Evolutionary conservation across 495 filamentous ascomycete genomes (phyloP).

Genomic region (Pyronema domesticum): DNA sequence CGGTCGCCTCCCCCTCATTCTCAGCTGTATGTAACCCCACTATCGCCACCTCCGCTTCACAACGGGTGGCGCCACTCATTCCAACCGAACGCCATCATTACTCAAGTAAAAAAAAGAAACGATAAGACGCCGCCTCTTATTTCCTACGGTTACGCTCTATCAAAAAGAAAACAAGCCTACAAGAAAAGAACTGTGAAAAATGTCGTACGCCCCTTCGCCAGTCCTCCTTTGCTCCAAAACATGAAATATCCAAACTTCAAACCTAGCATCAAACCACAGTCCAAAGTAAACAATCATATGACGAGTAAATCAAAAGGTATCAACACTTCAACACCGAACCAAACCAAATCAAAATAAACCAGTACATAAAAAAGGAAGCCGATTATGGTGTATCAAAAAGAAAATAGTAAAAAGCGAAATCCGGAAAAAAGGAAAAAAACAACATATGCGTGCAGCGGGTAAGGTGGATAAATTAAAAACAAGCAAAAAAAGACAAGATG

Average conservation of each 20-base stretch:
- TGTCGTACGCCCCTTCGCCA: not conserved
- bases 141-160: not conserved
- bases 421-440: constrained; percentile 17
- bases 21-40: too few species aligned
- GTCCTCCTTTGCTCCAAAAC: not conserved
- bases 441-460: constrained; percentile 25
- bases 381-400: constrained; percentile 13
- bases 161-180: not conserved
- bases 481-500: not conserved
- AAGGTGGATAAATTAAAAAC: too few species aligned
- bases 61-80: too few species aligned
- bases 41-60: too few species aligned
- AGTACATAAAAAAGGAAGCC: constrained; percentile 4
- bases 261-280: not conserved
- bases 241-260: not conserved
- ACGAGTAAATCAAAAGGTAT: too few species aligned
- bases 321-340: not conserved
- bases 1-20: too few species aligned
- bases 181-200: not conserved
- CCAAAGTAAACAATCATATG: not conserved
- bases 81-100: too few species aligned
- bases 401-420: constrained; percentile 14
- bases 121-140: not conserved
- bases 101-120: not conserved
- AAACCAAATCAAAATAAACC: not conserved